Evolutionary conservation across 1,284 basidiomycete genomes (phyloP), one percentile per base, ranked within the genome.

Genomic region (Sanghuangporus weigelae): DNA sequence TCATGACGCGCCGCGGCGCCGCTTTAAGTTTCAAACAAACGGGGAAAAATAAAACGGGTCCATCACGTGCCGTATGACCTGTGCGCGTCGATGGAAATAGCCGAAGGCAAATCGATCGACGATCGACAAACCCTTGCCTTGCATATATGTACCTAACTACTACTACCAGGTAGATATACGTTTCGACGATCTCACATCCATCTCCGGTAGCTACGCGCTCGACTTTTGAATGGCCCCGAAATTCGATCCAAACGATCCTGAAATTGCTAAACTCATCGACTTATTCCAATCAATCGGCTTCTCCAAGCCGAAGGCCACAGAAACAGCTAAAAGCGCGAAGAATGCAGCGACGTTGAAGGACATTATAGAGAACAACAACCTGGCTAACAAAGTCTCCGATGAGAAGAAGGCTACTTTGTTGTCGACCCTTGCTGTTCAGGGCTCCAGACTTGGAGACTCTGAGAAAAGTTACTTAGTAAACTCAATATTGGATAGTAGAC

Each of bases 251-350:
- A 76, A 73, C 55, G 73, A 77, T 63, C 79, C 81, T 26, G 77
- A 76, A 50, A 74, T 77, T 61, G 74, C 73, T 5, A 70, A 75
- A 55, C 79, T 90, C 62, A 79, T 92, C 58, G 71, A 81, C 40
- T 81, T 92, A 49, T 95, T 96, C 79, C 84, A 87, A 73, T 84
- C 86, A 46, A 89, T 96, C 65, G 93, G 93, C 31, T 80, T 97
- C 57, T 82, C 87, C 55, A 82, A 87, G 62, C 80, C 89, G 63
- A 93, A 94, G 73, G 92, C 95, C 0, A 81, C 84, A 23, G 95
- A 98, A 72, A 89, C 92, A 19, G 86, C 87, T 40, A 92, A 94
- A 74, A 90, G 83, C 64, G 76, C 88, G 7, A 96, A 93, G 79
- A 84, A 84, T 67, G 89, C 92, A 3, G 72, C 81, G 1, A 79